Percentiles rank a stretch among this genome's conserved stretches.
These are phyloP conservation scores for Diaporthe vaccinii DNA, from an alignment of 2,329 filamentous ascomycete species.

Conservation along the genomic window DNA sequence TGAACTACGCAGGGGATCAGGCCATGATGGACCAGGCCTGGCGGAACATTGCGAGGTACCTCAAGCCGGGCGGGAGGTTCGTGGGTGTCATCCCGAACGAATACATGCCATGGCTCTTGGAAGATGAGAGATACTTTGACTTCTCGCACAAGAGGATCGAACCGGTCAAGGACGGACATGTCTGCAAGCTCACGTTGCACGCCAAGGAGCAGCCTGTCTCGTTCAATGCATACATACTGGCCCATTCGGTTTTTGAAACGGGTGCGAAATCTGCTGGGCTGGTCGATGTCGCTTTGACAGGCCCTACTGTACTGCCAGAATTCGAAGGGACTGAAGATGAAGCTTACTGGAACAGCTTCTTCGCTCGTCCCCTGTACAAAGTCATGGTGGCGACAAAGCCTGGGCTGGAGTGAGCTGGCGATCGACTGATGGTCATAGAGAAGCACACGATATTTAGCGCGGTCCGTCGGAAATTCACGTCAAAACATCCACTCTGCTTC, in stretches of 20 bases:
- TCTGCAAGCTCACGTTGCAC: conserved; percentile 9
- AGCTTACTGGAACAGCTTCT: not conserved
- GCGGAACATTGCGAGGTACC: conserved; percentile 8
- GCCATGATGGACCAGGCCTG: conserved; percentile 18
- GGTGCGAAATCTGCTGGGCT: conserved; percentile 9
- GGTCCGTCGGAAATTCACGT: not conserved
- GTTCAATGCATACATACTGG: not conserved
- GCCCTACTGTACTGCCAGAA: not conserved
- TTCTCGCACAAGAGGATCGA: conserved; percentile 11
- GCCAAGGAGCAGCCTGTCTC: conserved; percentile 19
- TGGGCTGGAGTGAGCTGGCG: not conserved
- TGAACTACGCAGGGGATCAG: conserved; percentile 10
- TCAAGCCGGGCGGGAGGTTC: conserved; percentile 14
- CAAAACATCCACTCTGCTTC: not conserved
- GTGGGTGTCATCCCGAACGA: conserved; percentile 1
- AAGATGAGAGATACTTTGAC: not conserved
- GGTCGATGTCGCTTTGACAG: not conserved
- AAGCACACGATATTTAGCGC: no score
- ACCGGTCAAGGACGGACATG: not conserved
- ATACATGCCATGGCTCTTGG: not conserved
- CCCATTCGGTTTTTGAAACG: not conserved
- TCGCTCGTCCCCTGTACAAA: not conserved
- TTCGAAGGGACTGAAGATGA: not conserved
- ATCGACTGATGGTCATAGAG: no score
- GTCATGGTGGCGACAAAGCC: conserved; percentile 6